Evolutionary conservation across 2,329 filamentous ascomycete species (phyloP), one percentile per base, ranked within the genome.

Genomic region (Phaeosphaeriaceae sp.): DNA sequence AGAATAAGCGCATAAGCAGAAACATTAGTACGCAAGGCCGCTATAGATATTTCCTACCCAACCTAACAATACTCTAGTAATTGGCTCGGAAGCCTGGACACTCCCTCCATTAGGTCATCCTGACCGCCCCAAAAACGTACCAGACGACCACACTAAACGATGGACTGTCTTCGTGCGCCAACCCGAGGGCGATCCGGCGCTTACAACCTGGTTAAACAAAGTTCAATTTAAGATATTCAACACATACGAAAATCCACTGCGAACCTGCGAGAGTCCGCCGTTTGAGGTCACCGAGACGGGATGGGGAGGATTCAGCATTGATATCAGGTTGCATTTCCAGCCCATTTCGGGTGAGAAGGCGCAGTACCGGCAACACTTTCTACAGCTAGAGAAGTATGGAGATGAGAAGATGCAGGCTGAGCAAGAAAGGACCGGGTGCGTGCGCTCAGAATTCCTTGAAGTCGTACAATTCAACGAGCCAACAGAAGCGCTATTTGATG

Each of bases 181-280:
- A 38, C 81, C 96, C 45, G 91, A 96, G 65, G 90, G 90, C 72
- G 89, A 90, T 52, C 79, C 79, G 0, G 90, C 96, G 69, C 88
- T 97, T 60, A 92, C 90, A 21, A 94, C 96, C 74, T 99, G 94
- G 92, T 82, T 97, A 60, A 90, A 93, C 50, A 93, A 96, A 66
- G 93, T 99, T 1, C 92, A 97, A 73, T 99, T 99, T 78, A 97
- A 97, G 75, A 85, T 99, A 13, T 93, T 97, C 80, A 92, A 97
- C 74, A 97, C 93, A 8, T 97, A 97, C 72, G 87, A 91, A 21
- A 96, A 97, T 74, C 89, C 89, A 48, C 83, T 94, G 17, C 88
- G 94, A 62, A 96, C 67, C 26, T 69, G 67, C 56, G 92, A 96
- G 66, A 84, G 85, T 52, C 84, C 89, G 67, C 92, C 80, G 9